Evolutionary conservation across 1,139 yeast species (phyloP).

Genomic region (Wickerhamomyces sp.): DNA sequence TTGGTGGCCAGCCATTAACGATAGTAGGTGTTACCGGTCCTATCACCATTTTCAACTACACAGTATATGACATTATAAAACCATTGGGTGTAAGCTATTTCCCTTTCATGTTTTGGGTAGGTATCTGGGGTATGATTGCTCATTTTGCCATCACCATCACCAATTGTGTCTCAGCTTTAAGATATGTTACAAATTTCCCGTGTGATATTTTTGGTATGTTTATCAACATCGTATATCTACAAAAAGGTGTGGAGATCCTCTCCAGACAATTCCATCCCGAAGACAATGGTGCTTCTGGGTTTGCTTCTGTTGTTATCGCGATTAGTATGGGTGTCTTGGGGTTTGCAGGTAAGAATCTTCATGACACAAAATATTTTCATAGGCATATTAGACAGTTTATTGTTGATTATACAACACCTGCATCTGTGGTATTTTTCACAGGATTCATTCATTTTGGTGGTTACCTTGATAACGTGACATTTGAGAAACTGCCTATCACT

Average conservation of each 20-base stretch:
- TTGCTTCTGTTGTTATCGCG: constrained; percentile 70
- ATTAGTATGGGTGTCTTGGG: constrained; percentile 75
- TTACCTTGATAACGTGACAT: constrained; percentile 44
- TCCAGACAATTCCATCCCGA: constrained; percentile 57
- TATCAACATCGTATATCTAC: constrained; percentile 83
- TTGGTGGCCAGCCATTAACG: constrained; percentile 88
- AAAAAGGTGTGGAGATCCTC: constrained; percentile 84
- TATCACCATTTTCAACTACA: constrained; percentile 83
- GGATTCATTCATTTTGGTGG: constrained; percentile 93
- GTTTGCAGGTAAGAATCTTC: constrained; percentile 55
- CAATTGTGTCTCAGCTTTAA: constrained; percentile 66
- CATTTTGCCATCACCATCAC: constrained; percentile 70
- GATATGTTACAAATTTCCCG: constrained; percentile 74
- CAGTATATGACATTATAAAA: constrained; percentile 76
- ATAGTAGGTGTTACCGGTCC: constrained; percentile 99
- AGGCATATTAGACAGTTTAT: constrained; percentile 62
- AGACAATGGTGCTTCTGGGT: constrained; percentile 54
- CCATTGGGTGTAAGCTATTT: constrained; percentile 50
- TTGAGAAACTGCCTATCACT: constrained; percentile 67
- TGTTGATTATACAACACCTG: constrained; percentile 82
- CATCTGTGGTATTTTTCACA: constrained; percentile 81
- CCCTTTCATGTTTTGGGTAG: constrained; percentile 95
- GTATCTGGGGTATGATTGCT: constrained; percentile 84
- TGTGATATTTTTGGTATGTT: constrained; percentile 94
- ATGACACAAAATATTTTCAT: constrained; percentile 54